Base-by-base conservation (phyloP, 164 flowering plant species). In the Stephania japonica region DNA sequence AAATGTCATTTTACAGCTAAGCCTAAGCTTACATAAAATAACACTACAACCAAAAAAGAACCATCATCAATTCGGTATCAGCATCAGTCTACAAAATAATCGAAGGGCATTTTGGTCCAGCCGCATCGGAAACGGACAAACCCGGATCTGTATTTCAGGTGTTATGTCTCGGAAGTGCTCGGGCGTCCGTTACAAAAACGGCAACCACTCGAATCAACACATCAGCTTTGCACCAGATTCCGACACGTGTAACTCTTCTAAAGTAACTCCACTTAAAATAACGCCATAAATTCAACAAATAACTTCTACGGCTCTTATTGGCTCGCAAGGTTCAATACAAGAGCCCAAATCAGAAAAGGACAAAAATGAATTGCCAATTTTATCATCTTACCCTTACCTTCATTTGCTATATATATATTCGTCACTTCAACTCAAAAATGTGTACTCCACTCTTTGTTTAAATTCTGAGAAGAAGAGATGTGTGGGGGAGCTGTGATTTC, bases 401-500 rank as follows among this genome's bases (percentile, higher is more conserved):
- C 38, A 32, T 32, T 32, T 26, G 27, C 66, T 43, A 27, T 75
- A 69, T 23, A 64, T 47, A 59, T 19, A 32, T 32, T 32, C 38
- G 4, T 32, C 38, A 32, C 38, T 24, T 59, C 23, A 59, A 24
- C 27, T 14, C 13, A 21, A 16, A 1, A 16, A 43, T 1, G 18
- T 12, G 43, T 14, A 12, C 4, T 23, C 9, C 6, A 13, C 56
- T 50, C 56, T 70, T 70, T 72, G 71, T 75, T 68, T 76, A n/a
- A n/a, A 67, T 4, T 19, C 71, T 78, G n/a, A 56, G 63, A 56
- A 56, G 63, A 56, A 56, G 63, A 62, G 59, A 92, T 93, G 98
- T 92, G 98, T 77, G 88, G 96, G 19, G 85, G 85, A 65, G 84
- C 85, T 38, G 79, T 83, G 47, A 78, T 83, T 42, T 13, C 76